Base-by-base conservation (phyloP, 2,329 filamentous ascomycete genomes). In the Lachnum nothofagi region DNA sequence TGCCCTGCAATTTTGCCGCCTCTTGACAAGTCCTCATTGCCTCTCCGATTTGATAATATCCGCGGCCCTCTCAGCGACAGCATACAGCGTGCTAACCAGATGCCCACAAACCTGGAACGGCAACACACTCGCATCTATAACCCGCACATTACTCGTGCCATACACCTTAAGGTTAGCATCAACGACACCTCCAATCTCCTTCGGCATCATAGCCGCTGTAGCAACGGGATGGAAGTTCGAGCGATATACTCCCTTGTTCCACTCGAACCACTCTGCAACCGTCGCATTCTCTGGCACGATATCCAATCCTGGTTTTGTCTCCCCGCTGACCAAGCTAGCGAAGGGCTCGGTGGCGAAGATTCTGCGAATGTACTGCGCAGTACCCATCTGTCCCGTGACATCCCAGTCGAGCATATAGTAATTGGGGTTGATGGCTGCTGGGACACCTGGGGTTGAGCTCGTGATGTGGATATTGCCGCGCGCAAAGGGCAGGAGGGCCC, bases 81-180 rank as follows among this genome's bases (percentile, higher is more conserved):
- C 83, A 63, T 94, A 70, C 5, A 94, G 87, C 2, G 88, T 94
- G 62, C 91, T 72, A 88, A 91, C 90, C 52, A 87, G 87, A 72
- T 93, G 93, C 66, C 91, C 84, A 46, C 79, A 85, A 42, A 86
- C 77, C 79, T 93, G 91, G 57, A 86, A 85, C 0, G 88, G 88
- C 74, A 94, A 91, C 46, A 93, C 78, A 63, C 87, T 86, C 0
- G 88, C 88, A 65, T 93, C 88, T 2, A 87, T 86, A 58, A 93
- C 88, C 48, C 88, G 78, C 53, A 91, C 70, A 43, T 79, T 81
- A 71, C 80, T 78, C 56, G 91, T 70, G 1, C 67, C 67, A 54
- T 69, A 63, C 4, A 69, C 67, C 31, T 57, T 63, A 35, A 68
- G 47, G 7, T 47, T 57, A 2, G 54, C 46, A 54, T 67, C 62